phyloP scores from a whole-genome alignment of 2,329 filamentous ascomycete species.

The Xylaria multiplex region DNA sequence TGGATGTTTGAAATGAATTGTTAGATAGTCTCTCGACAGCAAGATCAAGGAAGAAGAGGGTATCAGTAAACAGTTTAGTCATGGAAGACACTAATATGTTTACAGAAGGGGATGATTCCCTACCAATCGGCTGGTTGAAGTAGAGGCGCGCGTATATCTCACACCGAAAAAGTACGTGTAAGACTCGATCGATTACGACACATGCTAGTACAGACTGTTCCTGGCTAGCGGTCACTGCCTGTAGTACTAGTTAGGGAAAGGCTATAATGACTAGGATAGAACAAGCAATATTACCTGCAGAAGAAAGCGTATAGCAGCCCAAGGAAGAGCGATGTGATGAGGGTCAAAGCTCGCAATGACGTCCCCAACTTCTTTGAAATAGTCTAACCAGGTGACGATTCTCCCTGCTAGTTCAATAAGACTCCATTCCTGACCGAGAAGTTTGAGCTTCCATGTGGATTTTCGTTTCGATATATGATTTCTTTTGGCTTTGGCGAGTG shows the following conservation, averaged over 20 bases:
- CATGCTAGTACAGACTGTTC: constrained; percentile 15
- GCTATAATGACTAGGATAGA: not conserved
- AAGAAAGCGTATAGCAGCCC: constrained; percentile 25
- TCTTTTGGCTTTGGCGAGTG: constrained; percentile 12
- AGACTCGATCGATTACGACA: constrained; percentile 5
- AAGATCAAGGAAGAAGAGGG: constrained; percentile 12
- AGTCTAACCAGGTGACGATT: constrained; percentile 12
- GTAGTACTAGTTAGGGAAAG: not conserved
- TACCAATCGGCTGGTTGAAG: not conserved
- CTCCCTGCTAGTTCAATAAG: constrained; percentile 9
- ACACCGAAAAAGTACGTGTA: constrained; percentile 8
- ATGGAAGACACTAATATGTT: constrained; percentile 7
- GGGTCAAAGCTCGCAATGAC: constrained; percentile 19
- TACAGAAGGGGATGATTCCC: not conserved
- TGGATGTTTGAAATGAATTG: not conserved
- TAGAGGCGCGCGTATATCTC: constrained; percentile 16
- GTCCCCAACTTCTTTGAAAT: constrained; percentile 22
- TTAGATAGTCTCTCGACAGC: not conserved
- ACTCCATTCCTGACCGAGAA: constrained; percentile 7
- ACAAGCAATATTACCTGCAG: not conserved
- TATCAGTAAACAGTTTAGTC: constrained; percentile 13
- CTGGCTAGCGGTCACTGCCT: constrained; percentile 1
- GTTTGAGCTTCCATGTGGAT: constrained; percentile 8
- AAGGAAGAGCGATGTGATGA: constrained; percentile 21
- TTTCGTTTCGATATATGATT: constrained; percentile 14